These are phyloP conservation scores for Achaetomium macrosporum DNA, from an alignment of 2,329 filamentous ascomycete genomes.

Conservation along the genomic window DNA sequence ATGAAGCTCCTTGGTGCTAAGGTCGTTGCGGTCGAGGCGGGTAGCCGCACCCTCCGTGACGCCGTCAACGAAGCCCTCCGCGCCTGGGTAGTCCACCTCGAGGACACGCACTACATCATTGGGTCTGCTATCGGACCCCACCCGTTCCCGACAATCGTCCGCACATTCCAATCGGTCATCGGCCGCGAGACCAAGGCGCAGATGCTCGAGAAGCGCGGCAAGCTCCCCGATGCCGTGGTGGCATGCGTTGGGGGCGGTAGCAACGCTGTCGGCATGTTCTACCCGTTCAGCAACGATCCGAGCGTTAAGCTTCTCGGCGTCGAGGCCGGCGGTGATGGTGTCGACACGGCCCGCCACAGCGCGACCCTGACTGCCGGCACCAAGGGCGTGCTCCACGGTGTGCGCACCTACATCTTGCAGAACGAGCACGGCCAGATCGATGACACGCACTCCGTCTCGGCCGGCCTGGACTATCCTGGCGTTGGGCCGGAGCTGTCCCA, in stretches of 20 bases:
- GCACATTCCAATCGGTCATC: constrained; percentile 96
- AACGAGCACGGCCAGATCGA: constrained; percentile 87
- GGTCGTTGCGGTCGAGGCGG: constrained; percentile 88
- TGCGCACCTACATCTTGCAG: constrained; percentile 92
- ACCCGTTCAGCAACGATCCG: constrained; percentile 81
- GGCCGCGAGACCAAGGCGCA: constrained; percentile 91
- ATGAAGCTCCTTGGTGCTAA: constrained; percentile 94
- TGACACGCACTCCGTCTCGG: constrained; percentile 94
- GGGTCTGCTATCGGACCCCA: constrained; percentile 96
- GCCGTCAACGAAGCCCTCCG: constrained; percentile 94
- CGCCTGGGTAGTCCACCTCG: constrained; percentile 86
- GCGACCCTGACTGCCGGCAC: constrained; percentile 81
- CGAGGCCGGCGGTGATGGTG: constrained; percentile 88
- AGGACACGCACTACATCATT: constrained; percentile 97
- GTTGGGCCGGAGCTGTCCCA: constrained; percentile 86
- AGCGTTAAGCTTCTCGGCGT: constrained; percentile 87
- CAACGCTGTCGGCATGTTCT: constrained; percentile 98
- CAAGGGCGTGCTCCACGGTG: constrained; percentile 92
- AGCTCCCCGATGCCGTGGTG: constrained; percentile 91
- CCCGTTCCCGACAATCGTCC: constrained; percentile 94
- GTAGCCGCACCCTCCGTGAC: constrained; percentile 74
- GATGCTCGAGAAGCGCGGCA: constrained; percentile 76
- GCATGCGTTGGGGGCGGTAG: constrained; percentile 94
- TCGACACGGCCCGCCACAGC: constrained; percentile 79
- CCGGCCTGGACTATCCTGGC: constrained; percentile 93